Conservation (phyloP, 2,329 filamentous ascomycete genomes). For the Dactylellina haptotyla region DNA sequence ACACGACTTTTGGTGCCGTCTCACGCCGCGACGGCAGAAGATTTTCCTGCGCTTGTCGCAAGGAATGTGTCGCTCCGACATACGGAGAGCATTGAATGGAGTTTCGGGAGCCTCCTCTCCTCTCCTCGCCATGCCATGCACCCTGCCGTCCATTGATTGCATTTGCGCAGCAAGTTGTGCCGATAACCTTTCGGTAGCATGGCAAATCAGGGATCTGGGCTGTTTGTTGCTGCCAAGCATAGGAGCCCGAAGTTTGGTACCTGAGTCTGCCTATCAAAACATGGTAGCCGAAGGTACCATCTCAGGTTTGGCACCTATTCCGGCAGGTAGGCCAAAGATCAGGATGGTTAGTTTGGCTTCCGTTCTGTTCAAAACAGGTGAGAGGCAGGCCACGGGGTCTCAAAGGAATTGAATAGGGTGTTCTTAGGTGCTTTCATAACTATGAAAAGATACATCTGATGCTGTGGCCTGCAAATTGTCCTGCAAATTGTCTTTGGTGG, state of each 20-base stretch:
- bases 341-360: constrained; percentile 1
- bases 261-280: constrained; percentile 29
- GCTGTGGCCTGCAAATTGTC: constrained; percentile 32
- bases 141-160: neutral
- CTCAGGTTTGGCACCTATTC: constrained; percentile 51
- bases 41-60: neutral
- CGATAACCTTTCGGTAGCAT: constrained; percentile 40
- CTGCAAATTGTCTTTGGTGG: constrained; percentile 44
- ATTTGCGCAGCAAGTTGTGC: constrained; percentile 34
- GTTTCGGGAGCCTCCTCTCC: constrained; percentile 11
- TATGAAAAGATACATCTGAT: constrained; percentile 52
- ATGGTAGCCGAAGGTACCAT: constrained; percentile 45
- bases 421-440: constrained; percentile 20
- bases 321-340: constrained; percentile 48
- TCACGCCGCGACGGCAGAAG: neutral
- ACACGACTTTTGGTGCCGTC: too few species aligned
- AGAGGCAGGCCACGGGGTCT: constrained; percentile 24
- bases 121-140: neutral
- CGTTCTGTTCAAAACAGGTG: constrained; percentile 12
- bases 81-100: neutral
- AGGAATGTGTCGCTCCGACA: neutral
- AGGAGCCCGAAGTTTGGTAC: constrained; percentile 37
- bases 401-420: constrained; percentile 21
- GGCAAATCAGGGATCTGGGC: constrained; percentile 39
- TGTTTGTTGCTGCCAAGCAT: constrained; percentile 34